A percentile compares a stretch with the other conserved stretches of the same genome.
These are phyloP conservation scores for Cyclostephanos tholiformis DNA, from an alignment of 108 stramenopile species.

Conservation along the genomic window DNA sequence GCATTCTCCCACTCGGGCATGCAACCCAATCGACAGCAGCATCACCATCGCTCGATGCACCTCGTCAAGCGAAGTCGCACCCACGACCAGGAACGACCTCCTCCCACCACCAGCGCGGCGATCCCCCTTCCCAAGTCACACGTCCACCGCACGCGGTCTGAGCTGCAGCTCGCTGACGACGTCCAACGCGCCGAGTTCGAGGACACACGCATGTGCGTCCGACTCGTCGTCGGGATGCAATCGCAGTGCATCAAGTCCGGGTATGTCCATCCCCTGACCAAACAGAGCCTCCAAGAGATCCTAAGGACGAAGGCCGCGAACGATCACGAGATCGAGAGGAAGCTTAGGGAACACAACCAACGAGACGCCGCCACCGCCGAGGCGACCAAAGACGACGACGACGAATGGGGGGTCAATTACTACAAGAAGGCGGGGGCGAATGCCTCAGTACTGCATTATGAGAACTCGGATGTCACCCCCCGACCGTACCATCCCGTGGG, in stretches of 20 bases:
- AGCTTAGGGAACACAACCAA: neutral
- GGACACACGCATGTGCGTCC: slow-evolving; percentile 46
- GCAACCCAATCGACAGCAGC: neutral
- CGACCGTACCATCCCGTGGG: too few relatives aligned
- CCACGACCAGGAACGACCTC: neutral
- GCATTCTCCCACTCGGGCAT: too few relatives aligned
- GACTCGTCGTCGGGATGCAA: slow-evolving; percentile 39
- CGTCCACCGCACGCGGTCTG: slow-evolving; percentile 45
- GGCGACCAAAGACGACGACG: too few relatives aligned
- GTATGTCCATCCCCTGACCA: slow-evolving; percentile 19
- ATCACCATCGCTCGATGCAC: neutral
- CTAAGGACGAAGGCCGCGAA: slow-evolving; percentile 27
- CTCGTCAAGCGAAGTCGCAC: neutral
- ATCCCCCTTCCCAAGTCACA: slow-evolving; percentile 46
- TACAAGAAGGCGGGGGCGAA: too few relatives aligned
- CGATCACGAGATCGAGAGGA: slow-evolving; percentile 16
- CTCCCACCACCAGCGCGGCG: slow-evolving; percentile 1
- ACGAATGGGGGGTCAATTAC: too few relatives aligned
- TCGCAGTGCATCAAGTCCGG: slow-evolving; percentile 13
- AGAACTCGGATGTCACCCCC: too few relatives aligned
- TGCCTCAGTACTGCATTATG: too few relatives aligned
- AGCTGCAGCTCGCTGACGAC: slow-evolving; percentile 45
- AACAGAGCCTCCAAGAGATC: slow-evolving; percentile 21
- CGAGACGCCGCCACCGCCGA: neutral
- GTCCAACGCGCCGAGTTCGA: slow-evolving; percentile 33